These are phyloP conservation scores for Umbelopsis isabellina DNA, from an alignment of 192 early-diverging fungal species.

Conservation along the genomic window DNA sequence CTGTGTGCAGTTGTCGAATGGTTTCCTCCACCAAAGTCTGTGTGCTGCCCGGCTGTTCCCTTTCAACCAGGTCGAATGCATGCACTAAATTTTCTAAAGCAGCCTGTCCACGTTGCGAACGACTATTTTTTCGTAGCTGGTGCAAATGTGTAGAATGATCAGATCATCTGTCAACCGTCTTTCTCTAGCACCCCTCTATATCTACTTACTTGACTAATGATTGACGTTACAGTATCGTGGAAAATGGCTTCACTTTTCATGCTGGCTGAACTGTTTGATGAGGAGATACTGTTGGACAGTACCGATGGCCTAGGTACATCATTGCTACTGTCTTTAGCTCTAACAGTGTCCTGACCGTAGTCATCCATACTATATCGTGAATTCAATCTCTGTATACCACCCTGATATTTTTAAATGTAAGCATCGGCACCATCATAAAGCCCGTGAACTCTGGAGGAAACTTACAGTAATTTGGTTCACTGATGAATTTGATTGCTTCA, in stretches of 20 bases:
- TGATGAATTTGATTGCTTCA: constrained; percentile 18
- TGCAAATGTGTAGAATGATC: neutral
- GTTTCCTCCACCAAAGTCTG: constrained; percentile 43
- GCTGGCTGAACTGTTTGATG: neutral
- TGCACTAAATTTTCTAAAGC: constrained; percentile 44
- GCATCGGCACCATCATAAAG: neutral
- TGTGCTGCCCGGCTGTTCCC: constrained; percentile 46
- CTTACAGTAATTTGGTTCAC: constrained; percentile 31
- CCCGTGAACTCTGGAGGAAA: neutral
- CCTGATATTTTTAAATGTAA: constrained; percentile 9
- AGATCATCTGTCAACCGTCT: neutral
- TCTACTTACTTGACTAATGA: constrained; percentile 15
- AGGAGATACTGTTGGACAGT: neutral
- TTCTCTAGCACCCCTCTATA: too few species aligned
- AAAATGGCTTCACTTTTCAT: constrained; percentile 24
- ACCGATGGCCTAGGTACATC: constrained; percentile 1
- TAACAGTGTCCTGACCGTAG: constrained; percentile 32
- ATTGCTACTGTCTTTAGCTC: constrained; percentile 32
- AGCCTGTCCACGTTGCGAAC: constrained; percentile 36
- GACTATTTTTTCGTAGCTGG: constrained; percentile 38
- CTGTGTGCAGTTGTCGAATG: constrained; percentile 16
- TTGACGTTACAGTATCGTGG: constrained; percentile 24
- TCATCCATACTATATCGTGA: constrained; percentile 30
- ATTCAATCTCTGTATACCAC: constrained; percentile 24
- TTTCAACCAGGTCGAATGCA: constrained; percentile 45